These are phyloP conservation scores for Scytalidium sp. DNA, from an alignment of 2,329 filamentous ascomycete species.

Conservation along the genomic window DNA sequence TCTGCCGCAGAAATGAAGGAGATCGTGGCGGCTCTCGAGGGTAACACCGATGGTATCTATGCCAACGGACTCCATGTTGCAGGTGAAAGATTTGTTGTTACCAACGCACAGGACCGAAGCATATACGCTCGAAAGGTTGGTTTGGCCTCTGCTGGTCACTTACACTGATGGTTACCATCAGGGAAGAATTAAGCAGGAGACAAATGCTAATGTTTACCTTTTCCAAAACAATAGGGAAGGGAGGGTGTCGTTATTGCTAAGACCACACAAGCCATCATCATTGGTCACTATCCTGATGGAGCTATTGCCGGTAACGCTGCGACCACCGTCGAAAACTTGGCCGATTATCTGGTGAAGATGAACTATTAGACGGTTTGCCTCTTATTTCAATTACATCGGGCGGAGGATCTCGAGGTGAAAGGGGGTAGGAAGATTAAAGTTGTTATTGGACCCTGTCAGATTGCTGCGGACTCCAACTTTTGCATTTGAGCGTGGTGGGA, in stretches of 20 bases:
- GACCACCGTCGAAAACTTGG: slow-evolving; percentile 77
- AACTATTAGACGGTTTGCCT: slow-evolving; percentile 55
- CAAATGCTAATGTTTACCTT: slow-evolving; percentile 8
- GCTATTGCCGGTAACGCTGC: slow-evolving; percentile 73
- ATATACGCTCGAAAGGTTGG: slow-evolving; percentile 84
- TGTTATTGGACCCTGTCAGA: neutral
- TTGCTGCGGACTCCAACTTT: neutral
- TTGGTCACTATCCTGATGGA: slow-evolving; percentile 79
- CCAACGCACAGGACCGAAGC: slow-evolving; percentile 72
- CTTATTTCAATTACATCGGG: neutral
- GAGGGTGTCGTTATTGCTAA: slow-evolving; percentile 80
- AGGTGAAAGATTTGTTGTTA: slow-evolving; percentile 75
- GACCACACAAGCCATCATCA: slow-evolving; percentile 82
- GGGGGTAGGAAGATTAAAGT: neutral
- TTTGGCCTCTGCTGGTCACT: slow-evolving; percentile 8
- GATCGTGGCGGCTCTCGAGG: slow-evolving; percentile 50
- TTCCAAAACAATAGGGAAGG: slow-evolving; percentile 55
- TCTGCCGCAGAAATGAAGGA: slow-evolving; percentile 57
- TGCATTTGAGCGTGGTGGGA: neutral
- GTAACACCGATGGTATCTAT: slow-evolving; percentile 58
- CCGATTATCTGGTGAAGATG: slow-evolving; percentile 75
- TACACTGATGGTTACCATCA: neutral
- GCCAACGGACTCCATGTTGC: slow-evolving; percentile 71
- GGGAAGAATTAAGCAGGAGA: slow-evolving; percentile 3
- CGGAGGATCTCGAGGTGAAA: neutral